A percentile compares a stretch with the other conserved stretches of the same genome.
phyloP scores from a whole-genome alignment of 768 basidiomycete genomes.

The Russula sp. region DNA sequence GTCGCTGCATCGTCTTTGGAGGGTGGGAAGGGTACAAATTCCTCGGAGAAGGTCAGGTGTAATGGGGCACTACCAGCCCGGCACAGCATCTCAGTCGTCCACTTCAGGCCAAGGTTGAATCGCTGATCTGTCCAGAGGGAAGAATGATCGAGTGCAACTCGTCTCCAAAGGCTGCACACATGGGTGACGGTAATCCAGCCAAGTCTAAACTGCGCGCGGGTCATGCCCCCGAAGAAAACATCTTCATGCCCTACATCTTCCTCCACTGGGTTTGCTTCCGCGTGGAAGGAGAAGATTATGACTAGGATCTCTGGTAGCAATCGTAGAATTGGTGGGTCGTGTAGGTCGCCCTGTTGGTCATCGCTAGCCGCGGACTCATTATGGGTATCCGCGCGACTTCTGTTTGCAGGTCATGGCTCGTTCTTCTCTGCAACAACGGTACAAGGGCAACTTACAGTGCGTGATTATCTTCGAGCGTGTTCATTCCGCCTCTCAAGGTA shows the following conservation, averaged over 20 bases:
- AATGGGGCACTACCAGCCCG: slow-evolving; percentile 12
- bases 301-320: slow-evolving; percentile 16
- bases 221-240: background rate
- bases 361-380: background rate
- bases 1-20: background rate
- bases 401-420: background rate
- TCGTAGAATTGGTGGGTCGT: background rate
- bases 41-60: background rate
- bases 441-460: background rate
- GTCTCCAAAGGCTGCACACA: slow-evolving; percentile 19
- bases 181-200: slow-evolving; percentile 18
- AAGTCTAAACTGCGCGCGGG: background rate
- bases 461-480: background rate
- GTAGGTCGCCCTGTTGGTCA: background rate
- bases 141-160: slow-evolving; percentile 6
- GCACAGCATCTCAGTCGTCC: slow-evolving; percentile 10
- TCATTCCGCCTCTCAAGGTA: background rate
- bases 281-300: slow-evolving; percentile 8
- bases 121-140: slow-evolving; percentile 11
- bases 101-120: slow-evolving; percentile 14
- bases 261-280: background rate
- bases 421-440: background rate
- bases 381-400: background rate
- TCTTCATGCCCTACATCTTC: background rate
- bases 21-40: slow-evolving; percentile 1